Evolutionary conservation across 2,329 filamentous ascomycete species (phyloP).

Genomic region (Iodosphaeria phyllophila): DNA sequence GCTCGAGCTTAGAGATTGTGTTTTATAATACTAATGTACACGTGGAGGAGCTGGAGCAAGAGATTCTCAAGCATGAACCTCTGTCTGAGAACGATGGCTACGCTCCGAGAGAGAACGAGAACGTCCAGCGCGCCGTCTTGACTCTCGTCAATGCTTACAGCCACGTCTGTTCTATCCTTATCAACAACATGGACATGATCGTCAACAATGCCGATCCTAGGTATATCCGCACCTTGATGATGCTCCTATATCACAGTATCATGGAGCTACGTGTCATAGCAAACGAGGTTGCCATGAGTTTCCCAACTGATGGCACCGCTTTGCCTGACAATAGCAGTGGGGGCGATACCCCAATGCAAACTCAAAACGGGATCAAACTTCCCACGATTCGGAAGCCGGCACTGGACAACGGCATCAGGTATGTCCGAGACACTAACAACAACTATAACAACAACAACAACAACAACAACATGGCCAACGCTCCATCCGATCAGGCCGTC

Average conservation of each 20-base stretch:
- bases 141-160: constrained; percentile 46
- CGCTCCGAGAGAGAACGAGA: constrained; percentile 37
- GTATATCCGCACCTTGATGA: constrained; percentile 45
- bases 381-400: constrained; percentile 10
- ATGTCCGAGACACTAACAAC: constrained; percentile 16
- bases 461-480: too few species aligned
- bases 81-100: constrained; percentile 28
- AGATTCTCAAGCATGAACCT: constrained; percentile 41
- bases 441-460: constrained; percentile 27
- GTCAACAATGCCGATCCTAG: constrained; percentile 46
- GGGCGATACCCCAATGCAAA: too few species aligned
- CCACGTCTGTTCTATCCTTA: constrained; percentile 42
- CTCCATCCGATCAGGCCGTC: too few species aligned
- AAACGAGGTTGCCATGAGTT: constrained; percentile 10
- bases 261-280: constrained; percentile 43
- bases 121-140: constrained; percentile 42
- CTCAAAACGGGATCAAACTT: constrained; percentile 1
- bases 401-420: constrained; percentile 19
- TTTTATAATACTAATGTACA: constrained; percentile 51
- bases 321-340: too few species aligned
- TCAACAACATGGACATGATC: constrained; percentile 43
- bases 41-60: constrained; percentile 45
- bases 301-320: constrained; percentile 6
- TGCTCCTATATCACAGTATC: constrained; percentile 47
- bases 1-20: constrained; percentile 46